Percentiles rank a stretch among this genome's conserved stretches.
Conservation (phyloP, 805 yeast genomes). For the Wickerhamiella shivajii region DNA sequence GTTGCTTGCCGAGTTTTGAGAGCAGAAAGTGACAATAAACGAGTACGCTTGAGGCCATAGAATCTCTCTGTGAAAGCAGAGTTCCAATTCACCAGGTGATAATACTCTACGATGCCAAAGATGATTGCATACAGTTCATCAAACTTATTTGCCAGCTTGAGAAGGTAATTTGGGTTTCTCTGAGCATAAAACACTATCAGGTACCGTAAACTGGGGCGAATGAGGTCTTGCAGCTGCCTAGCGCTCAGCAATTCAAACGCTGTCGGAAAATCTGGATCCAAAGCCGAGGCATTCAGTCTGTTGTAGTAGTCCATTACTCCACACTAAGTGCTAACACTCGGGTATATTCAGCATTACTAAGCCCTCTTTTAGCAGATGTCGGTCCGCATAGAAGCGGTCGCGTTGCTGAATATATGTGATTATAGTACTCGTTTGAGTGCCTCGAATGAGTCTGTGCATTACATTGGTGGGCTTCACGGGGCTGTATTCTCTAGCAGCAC, state of each 20-base stretch:
- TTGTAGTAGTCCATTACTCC: constrained; percentile 83
- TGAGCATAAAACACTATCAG: constrained; percentile 69
- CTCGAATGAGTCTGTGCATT: constrained; percentile 23
- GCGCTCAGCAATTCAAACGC: constrained; percentile 78
- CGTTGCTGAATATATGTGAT: constrained; percentile 25
- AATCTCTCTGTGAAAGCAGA: constrained; percentile 83
- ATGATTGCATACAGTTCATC: constrained; percentile 59
- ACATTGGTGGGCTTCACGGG: constrained; percentile 21
- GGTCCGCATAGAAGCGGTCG: constrained; percentile 22
- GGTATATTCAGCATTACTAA: too few species aligned
- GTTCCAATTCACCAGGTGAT: constrained; percentile 58
- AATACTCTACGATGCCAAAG: constrained; percentile 55
- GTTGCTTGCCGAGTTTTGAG: constrained; percentile 20
- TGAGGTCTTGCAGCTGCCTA: constrained; percentile 55
- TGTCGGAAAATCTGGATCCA: constrained; percentile 69
- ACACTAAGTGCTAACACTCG: too few species aligned
- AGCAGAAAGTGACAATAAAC: constrained; percentile 20
- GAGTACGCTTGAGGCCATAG: constrained; percentile 67
- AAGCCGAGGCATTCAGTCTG: constrained; percentile 57
- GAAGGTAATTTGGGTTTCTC: constrained; percentile 54
- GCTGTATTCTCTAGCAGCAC: too few species aligned
- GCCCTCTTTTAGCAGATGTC: neutral
- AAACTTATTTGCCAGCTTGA: constrained; percentile 48
- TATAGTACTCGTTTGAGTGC: constrained; percentile 20
- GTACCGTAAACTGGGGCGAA: constrained; percentile 73